phyloP scores from a whole-genome alignment of 2,329 filamentous ascomycete species.

The Colletotrichum gigasporum region DNA sequence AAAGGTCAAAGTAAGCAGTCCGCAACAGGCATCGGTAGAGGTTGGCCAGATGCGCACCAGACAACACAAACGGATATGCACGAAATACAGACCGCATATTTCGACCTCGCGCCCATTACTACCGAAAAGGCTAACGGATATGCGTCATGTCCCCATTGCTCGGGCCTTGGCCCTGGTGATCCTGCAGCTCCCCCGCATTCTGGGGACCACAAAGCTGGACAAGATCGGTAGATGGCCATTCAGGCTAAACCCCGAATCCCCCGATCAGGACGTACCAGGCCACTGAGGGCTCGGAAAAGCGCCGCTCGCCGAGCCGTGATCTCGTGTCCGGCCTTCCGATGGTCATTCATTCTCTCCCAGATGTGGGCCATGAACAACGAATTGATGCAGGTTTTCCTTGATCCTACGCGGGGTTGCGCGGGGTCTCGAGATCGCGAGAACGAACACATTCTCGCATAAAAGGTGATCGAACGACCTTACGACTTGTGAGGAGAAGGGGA shows the following conservation, averaged over 20 bases:
- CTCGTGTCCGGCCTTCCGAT: background rate
- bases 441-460: too few species aligned
- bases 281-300: slow-evolving; percentile 17
- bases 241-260: background rate
- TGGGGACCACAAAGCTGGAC: background rate
- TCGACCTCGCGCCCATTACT: background rate
- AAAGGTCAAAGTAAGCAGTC: background rate
- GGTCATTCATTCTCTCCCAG: rapidly evolving
- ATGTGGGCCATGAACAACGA: background rate
- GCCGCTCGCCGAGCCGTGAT: background rate
- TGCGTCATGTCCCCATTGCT: background rate
- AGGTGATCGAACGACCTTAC: too few species aligned
- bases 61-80: slow-evolving; percentile 8
- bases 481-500: too few species aligned
- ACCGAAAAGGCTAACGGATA: background rate
- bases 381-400: background rate
- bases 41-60: background rate
- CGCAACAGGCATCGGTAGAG: too few species aligned
- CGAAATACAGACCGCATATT: too few species aligned
- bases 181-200: slow-evolving; percentile 10
- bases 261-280: background rate
- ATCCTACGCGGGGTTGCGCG: background rate
- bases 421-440: rapidly evolving
- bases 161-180: background rate
- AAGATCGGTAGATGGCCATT: slow-evolving; percentile 9